These are phyloP conservation scores for Wallacemonas sp. DNA, from an alignment of 208 protist genomes.

Conservation along the genomic window DNA sequence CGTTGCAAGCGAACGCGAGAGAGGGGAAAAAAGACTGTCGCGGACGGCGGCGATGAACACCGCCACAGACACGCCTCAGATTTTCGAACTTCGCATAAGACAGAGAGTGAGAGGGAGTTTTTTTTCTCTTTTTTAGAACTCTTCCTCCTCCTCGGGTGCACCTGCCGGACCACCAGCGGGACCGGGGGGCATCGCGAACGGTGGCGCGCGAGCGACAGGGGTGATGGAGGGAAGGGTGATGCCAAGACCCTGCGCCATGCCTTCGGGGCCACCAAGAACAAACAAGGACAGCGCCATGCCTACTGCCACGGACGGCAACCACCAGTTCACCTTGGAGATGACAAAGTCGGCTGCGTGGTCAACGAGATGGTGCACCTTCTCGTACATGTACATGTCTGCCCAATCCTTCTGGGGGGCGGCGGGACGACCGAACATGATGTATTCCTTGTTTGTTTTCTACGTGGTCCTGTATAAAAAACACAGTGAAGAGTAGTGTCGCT, in stretches of 20 bases:
- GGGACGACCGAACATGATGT: constrained; percentile 84
- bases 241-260: constrained; percentile 41
- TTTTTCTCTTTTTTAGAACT: constrained; percentile 59
- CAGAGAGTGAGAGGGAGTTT: no score
- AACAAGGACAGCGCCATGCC: constrained; percentile 77
- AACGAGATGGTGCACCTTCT: constrained; percentile 82
- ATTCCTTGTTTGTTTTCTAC: constrained; percentile 16
- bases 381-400: constrained; percentile 86
- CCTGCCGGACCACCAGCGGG: constrained; percentile 26
- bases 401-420: constrained; percentile 73
- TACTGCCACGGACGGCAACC: constrained; percentile 75
- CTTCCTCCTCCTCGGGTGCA: constrained; percentile 61
- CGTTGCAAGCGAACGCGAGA: no score
- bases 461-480: no score
- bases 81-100: not conserved
- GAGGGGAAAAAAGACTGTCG: no score
- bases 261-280: constrained; percentile 72
- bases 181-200: constrained; percentile 47
- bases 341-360: constrained; percentile 79
- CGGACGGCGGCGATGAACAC: not conserved
- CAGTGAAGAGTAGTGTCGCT: no score
- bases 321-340: constrained; percentile 81
- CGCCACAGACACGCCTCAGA: not conserved
- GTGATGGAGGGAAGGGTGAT: constrained; percentile 49
- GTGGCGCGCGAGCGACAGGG: constrained; percentile 55